phyloP scores from a whole-genome alignment of 2,329 filamentous ascomycete species.

The Cadophora sp. region DNA sequence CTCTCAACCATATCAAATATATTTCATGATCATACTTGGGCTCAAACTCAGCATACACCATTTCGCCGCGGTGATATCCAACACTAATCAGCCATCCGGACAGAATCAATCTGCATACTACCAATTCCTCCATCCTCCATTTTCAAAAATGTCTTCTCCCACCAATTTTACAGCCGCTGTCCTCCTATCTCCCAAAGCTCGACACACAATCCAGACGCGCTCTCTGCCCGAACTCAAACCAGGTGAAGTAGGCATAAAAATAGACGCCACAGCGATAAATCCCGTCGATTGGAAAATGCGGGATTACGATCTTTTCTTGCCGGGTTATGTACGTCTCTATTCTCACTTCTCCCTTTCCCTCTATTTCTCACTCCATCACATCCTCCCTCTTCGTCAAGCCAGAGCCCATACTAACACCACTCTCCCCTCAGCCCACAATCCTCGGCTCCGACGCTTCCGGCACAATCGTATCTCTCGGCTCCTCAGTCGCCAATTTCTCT shows the following conservation, averaged over 20 bases:
- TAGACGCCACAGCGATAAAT: neutral
- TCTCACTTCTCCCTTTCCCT: no score
- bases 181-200: neutral
- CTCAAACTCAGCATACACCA: no score
- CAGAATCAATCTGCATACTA: no score
- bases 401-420: no score
- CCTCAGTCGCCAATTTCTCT: neutral
- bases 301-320: neutral
- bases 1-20: no score
- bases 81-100: no score
- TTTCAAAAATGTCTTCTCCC: neutral
- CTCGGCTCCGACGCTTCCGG: neutral
- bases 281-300: conserved; percentile 2
- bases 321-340: neutral
- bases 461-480: neutral
- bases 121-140: no score
- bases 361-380: no score
- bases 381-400: no score
- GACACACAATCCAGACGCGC: neutral
- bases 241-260: neutral
- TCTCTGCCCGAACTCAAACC: neutral
- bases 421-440: neutral
- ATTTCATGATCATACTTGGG: no score
- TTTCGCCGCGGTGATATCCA: no score
- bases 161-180: neutral